Conservation (phyloP, 441 rosid species). For the Erodium chrysanthum region DNA sequence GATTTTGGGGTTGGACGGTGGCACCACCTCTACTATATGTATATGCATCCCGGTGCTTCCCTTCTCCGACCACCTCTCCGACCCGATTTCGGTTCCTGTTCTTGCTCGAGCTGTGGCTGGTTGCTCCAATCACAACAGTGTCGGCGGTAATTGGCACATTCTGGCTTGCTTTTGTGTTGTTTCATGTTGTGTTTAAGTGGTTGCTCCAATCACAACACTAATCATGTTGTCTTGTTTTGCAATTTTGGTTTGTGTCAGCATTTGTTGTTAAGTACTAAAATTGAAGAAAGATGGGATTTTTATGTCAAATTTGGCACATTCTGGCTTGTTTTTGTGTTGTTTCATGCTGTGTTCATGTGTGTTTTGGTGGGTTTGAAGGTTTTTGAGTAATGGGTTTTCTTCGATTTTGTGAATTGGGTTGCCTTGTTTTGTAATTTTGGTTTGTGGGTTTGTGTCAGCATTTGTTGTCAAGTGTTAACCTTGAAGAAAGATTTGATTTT, state of each 20-base stretch:
- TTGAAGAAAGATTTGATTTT: too few species aligned
- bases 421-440: too few species aligned
- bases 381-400: not conserved
- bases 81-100: conserved; percentile 47
- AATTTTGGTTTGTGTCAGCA: too few species aligned
- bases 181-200: not conserved
- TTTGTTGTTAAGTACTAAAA: too few species aligned
- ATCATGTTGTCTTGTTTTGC: too few species aligned
- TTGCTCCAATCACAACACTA: too few species aligned
- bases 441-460: too few species aligned
- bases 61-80: conserved; percentile 33
- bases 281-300: too few species aligned
- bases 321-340: not conserved
- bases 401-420: too few species aligned
- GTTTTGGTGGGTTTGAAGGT: not conserved
- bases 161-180: not conserved
- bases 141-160: conserved; percentile 38
- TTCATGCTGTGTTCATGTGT: not conserved
- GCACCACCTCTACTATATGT: conserved; percentile 61
- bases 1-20: conserved; percentile 56
- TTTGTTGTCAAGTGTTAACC: too few species aligned
- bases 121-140: conserved; percentile 66
- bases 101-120: conserved; percentile 61
- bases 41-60: conserved; percentile 48
- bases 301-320: conserved; percentile 1